These are phyloP conservation scores for Abelmoschus esculentus DNA, from an alignment of 345 rosid genomes.

Conservation along the genomic window DNA sequence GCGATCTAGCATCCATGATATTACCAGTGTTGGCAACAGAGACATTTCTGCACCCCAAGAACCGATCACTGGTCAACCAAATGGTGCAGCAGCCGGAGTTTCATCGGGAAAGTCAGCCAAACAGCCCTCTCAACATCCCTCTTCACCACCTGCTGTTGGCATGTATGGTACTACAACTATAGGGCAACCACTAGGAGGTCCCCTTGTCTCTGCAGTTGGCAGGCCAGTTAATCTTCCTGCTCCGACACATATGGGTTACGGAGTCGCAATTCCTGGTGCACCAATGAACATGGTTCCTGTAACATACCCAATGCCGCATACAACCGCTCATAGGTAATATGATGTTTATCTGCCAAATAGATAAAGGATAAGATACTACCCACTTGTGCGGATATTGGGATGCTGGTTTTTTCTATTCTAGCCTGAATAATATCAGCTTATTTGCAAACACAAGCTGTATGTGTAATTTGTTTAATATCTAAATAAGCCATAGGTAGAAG, in stretches of 20 bases:
- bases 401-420: conserved; percentile 16
- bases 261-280: conserved; percentile 76
- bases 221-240: conserved; percentile 79
- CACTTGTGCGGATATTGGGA: conserved; percentile 16
- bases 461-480: conserved; percentile 20
- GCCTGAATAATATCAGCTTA: conserved; percentile 33
- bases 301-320: conserved; percentile 63
- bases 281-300: conserved; percentile 65
- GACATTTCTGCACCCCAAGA: conserved; percentile 65
- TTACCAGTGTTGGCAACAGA: conserved; percentile 73
- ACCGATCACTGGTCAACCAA: conserved; percentile 89
- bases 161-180: conserved; percentile 58
- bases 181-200: conserved; percentile 79
- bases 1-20: conserved; percentile 91
- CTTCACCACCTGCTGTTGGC: conserved; percentile 39
- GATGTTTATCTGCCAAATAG: conserved; percentile 28
- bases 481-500: conserved; percentile 32
- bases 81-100: conserved; percentile 40
- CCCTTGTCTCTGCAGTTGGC: conserved; percentile 78
- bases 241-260: conserved; percentile 63
- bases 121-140: conserved; percentile 46
- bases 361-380: conserved; percentile 38
- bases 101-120: conserved; percentile 51
- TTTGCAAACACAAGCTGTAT: conserved; percentile 24
- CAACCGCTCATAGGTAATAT: conserved; percentile 64